phyloP scores from a whole-genome alignment of 805 yeast species.

The Starmerella asiatica region DNA sequence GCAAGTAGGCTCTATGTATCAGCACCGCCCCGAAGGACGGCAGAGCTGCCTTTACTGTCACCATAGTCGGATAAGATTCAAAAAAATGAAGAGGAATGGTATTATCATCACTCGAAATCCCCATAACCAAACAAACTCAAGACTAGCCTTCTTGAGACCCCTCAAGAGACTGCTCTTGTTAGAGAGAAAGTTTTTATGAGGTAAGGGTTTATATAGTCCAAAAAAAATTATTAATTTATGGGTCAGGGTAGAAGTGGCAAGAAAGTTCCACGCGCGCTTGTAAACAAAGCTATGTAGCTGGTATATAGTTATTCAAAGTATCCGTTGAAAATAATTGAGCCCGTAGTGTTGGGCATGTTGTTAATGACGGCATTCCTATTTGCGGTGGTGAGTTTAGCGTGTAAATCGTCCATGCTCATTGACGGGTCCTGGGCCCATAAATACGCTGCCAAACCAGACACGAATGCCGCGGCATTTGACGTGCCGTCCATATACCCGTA shows the following conservation, averaged over 20 bases:
- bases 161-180: slow-evolving; percentile 5
- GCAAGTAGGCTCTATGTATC: slow-evolving; percentile 27
- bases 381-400: slow-evolving; percentile 1
- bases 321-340: slow-evolving; percentile 10
- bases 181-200: not conserved
- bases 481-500: slow-evolving; percentile 43
- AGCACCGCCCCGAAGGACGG: slow-evolving; percentile 9
- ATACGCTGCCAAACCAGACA: slow-evolving; percentile 78
- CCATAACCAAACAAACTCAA: not conserved
- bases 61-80: slow-evolving; percentile 32
- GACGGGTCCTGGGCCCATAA: slow-evolving; percentile 30
- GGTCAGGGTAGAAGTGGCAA: not conserved
- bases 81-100: slow-evolving; percentile 27
- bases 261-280: no score
- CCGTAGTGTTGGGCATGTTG: slow-evolving; percentile 4
- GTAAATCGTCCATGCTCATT: slow-evolving; percentile 5
- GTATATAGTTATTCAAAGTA: not conserved
- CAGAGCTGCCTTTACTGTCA: slow-evolving; percentile 29
- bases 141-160: slow-evolving; percentile 12
- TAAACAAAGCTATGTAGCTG: no score
- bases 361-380: slow-evolving; percentile 4
- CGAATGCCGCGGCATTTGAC: slow-evolving; percentile 93
- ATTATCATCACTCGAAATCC: slow-evolving; percentile 26
- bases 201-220: slow-evolving; percentile 1
- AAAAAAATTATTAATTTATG: slow-evolving; percentile 6